These are phyloP conservation scores for Pinus taeda DNA, from an alignment of 75 land plant species.

Conservation along the genomic window DNA sequence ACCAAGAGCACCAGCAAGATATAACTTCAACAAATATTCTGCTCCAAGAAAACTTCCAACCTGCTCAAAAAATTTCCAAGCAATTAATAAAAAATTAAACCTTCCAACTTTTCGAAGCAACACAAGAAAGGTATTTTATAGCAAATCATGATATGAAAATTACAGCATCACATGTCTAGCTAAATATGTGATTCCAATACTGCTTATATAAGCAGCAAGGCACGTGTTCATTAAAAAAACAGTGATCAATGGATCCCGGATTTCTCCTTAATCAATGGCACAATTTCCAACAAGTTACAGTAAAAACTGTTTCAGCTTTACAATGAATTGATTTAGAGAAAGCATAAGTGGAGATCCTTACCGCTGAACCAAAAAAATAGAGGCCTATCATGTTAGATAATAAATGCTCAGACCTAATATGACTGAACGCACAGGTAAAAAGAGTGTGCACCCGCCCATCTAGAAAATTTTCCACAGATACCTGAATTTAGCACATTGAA, in stretches of 20 bases:
- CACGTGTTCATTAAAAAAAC: not conserved
- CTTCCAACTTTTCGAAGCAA: not conserved
- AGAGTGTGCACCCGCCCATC: constrained; percentile 79
- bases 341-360: constrained; percentile 10
- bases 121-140: not conserved
- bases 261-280: not conserved
- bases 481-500: constrained; percentile 23
- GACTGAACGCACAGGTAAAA: constrained; percentile 86
- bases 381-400: constrained; percentile 81
- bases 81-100: not conserved
- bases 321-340: not conserved
- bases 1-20: constrained; percentile 76
- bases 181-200: not conserved
- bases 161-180: not conserved
- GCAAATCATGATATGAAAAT: constrained; percentile 5
- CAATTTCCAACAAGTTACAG: not conserved
- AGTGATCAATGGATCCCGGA: not conserved
- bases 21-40: constrained; percentile 61
- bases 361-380: constrained; percentile 80
- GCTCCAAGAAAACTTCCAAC: constrained; percentile 65
- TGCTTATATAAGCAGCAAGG: not conserved
- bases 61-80: constrained; percentile 26
- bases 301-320: not conserved
- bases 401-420: constrained; percentile 50
- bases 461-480: constrained; percentile 57